These are phyloP conservation scores for Kwoniella heveanensis DNA, from an alignment of 768 basidiomycete species.

Conservation along the genomic window DNA sequence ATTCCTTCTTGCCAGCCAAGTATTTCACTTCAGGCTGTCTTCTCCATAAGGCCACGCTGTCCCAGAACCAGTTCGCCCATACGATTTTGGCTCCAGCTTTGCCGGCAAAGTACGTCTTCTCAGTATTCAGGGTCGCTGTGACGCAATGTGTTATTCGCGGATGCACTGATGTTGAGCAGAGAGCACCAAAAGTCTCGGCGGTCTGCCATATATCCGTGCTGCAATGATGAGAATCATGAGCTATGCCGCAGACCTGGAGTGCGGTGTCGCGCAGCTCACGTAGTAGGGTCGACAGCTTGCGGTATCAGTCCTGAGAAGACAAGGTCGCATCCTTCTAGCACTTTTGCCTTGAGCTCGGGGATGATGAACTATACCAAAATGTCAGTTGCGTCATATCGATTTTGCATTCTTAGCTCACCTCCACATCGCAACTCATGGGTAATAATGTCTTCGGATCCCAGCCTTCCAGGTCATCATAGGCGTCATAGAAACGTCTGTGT, in stretches of 20 bases:
- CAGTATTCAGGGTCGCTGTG: slow-evolving; percentile 80
- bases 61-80: slow-evolving; percentile 84
- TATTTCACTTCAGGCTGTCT: slow-evolving; percentile 78
- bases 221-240: not conserved
- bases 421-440: slow-evolving; percentile 68
- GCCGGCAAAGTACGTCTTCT: slow-evolving; percentile 83
- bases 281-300: slow-evolving; percentile 76
- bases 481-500: slow-evolving; percentile 72
- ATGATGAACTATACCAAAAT: slow-evolving; percentile 72
- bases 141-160: slow-evolving; percentile 82
- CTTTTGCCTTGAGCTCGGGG: slow-evolving; percentile 71
- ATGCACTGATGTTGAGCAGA: slow-evolving; percentile 70
- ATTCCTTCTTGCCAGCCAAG: slow-evolving; percentile 55
- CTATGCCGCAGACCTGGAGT: not conserved
- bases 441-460: slow-evolving; percentile 24
- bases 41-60: slow-evolving; percentile 84
- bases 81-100: slow-evolving; percentile 79
- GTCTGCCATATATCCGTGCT: slow-evolving; percentile 76
- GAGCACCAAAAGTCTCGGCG: slow-evolving; percentile 85
- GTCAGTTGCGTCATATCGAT: too few species aligned
- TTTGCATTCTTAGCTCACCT: slow-evolving; percentile 59
- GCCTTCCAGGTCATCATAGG: slow-evolving; percentile 61
- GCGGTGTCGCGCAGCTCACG: slow-evolving; percentile 53
- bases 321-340: slow-evolving; percentile 76
- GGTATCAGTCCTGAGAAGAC: slow-evolving; percentile 95